These are phyloP conservation scores for Helminthosporium solani DNA, from an alignment of 2,329 filamentous ascomycete species.

Conservation along the genomic window DNA sequence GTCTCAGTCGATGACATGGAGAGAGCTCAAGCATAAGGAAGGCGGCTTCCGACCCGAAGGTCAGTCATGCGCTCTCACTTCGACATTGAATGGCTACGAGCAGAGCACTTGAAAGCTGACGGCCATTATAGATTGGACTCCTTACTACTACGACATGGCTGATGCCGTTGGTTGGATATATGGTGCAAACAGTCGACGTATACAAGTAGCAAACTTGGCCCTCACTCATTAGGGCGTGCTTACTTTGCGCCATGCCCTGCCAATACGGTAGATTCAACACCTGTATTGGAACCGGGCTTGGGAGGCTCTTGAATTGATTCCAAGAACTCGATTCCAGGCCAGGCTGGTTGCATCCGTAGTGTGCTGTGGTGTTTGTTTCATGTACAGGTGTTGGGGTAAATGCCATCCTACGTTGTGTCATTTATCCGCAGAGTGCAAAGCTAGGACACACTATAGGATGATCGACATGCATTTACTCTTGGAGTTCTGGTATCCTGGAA, in stretches of 20 bases:
- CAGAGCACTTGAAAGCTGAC: constrained; percentile 4
- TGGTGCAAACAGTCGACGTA: constrained; percentile 34
- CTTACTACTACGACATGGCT: constrained; percentile 39
- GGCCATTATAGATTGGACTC: constrained; percentile 28
- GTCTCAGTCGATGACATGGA: constrained; percentile 30
- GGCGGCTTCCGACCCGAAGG: constrained; percentile 30
- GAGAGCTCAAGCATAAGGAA: constrained; percentile 30
- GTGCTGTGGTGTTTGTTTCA: constrained; percentile 5
- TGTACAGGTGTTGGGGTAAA: constrained; percentile 2
- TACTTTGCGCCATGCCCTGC: background rate
- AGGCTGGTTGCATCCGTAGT: constrained; percentile 1
- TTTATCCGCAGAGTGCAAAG: constrained; percentile 7
- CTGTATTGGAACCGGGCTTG: constrained; percentile 13
- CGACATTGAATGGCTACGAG: background rate
- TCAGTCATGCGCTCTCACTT: constrained; percentile 11
- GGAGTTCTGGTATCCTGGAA: background rate
- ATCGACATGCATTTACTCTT: background rate
- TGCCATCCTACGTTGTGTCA: background rate
- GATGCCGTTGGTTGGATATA: constrained; percentile 41
- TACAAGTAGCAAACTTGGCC: constrained; percentile 33
- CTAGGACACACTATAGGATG: constrained; percentile 2
- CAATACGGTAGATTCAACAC: constrained; percentile 10
- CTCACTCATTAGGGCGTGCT: constrained; percentile 10
- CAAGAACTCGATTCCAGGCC: background rate
- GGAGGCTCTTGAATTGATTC: constrained; percentile 9